Percentiles rank a stretch among this genome's conserved stretches.
phyloP scores from a whole-genome alignment of 164 flowering plant genomes.

The Aristolochia fimbriata region DNA sequence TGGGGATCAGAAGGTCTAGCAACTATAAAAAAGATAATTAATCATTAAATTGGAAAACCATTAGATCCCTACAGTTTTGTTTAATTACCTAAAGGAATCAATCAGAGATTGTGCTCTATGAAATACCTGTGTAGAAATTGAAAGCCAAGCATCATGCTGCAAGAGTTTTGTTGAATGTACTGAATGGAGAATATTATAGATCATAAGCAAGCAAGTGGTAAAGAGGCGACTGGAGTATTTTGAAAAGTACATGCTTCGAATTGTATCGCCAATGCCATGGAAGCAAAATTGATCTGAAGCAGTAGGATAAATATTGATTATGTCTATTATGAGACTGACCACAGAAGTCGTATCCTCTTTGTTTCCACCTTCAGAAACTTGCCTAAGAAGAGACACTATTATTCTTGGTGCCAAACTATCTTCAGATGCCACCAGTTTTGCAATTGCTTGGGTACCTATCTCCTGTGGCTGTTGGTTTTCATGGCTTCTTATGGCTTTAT shows the following conservation, averaged over 20 bases:
- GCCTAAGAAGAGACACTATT: conserved; percentile 42
- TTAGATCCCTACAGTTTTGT: conserved; percentile 5
- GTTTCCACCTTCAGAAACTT: conserved; percentile 37
- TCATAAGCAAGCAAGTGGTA: conserved; percentile 24
- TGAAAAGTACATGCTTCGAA: conserved; percentile 27
- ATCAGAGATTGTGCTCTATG: neutral
- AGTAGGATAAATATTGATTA: conserved; percentile 41
- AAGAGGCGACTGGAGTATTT: conserved; percentile 20
- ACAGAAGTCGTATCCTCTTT: conserved; percentile 40
- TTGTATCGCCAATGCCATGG: conserved; percentile 48
- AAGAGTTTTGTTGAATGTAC: conserved; percentile 38
- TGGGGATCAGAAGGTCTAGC: conserved; percentile 30
- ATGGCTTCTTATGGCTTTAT: conserved; percentile 11
- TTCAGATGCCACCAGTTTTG: conserved; percentile 48
- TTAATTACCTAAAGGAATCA: neutral
- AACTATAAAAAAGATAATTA: conserved; percentile 35
- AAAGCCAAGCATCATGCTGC: conserved; percentile 56
- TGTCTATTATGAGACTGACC: conserved; percentile 30
- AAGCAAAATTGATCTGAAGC: conserved; percentile 61
- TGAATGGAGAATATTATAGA: conserved; percentile 42
- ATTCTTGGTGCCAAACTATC: conserved; percentile 52
- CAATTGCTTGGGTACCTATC: conserved; percentile 26
- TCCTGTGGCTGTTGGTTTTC: conserved; percentile 18
- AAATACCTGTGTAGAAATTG: conserved; percentile 53
- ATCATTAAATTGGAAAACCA: neutral